Evolutionary conservation across 768 basidiomycete genomes (phyloP), one percentile per base, ranked within the genome.

Genomic region (Collybiopsis confluens): DNA sequence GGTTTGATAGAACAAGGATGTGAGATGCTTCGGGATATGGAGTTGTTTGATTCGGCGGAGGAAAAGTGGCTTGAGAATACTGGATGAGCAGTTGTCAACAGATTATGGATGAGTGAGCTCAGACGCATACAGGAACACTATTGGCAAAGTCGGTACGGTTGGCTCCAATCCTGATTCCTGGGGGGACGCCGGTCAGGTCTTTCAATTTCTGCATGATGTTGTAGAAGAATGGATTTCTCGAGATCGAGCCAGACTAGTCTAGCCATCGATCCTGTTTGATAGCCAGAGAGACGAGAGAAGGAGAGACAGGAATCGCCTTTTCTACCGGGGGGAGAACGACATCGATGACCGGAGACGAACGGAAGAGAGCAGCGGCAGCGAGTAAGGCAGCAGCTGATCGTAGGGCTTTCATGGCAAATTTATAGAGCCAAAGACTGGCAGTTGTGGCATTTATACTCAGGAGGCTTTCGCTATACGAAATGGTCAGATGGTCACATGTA

Each of bases 1-100:
- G 30, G 73, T 64, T 18, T 66, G 54, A 52, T 79, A 79, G 55
- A 20, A 77, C 72, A 4, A 64, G 65, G 54, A 78, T 70, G 16
- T 67, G 65, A 1, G 68, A 70, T 0, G 77, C 77, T 56, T 77
- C 78, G 1, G 75, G 79, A 56, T 77, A 80, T 7, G 79, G 78
- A 2, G 65, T 67, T 8, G 68, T 62, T 10, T 61, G 38, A 36
- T 67, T 71, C 15, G 65, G 54, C 2, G 67, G 64, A 7, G 73
- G 73, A 52, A 78, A 76, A 8, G 64, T 59, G 37, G 61, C 66
- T 47, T 73, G 63, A 38, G 68, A 66, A 45, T 68, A 48, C 47
- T 48, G n/a, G 33, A 48, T 27, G 18, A 4, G 65, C 74, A 74
- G n/a, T n/a, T n/a, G n/a, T n/a, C n/a, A n/a, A n/a, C n/a, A n/a